phyloP scores from a whole-genome alignment of 2,329 filamentous ascomycete species.

The Coniochaeta ligniaria region DNA sequence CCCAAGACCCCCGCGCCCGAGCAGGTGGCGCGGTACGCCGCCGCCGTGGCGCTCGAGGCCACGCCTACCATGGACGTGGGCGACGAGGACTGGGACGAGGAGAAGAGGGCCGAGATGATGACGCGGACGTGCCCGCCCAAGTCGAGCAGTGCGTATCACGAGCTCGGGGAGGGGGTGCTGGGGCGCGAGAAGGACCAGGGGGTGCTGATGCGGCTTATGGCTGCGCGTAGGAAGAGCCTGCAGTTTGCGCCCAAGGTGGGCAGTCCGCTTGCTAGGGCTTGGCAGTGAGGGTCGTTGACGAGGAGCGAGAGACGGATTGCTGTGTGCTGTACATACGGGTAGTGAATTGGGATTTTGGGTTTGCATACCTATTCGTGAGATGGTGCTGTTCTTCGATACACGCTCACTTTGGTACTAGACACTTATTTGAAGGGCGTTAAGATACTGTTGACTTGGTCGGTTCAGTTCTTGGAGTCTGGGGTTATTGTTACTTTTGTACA shows the following conservation, averaged over 20 bases:
- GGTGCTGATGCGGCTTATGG: constrained; percentile 58
- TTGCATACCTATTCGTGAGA: neutral
- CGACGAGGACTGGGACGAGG: constrained; percentile 21
- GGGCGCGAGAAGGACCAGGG: constrained; percentile 45
- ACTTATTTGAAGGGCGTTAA: no score
- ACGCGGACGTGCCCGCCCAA: constrained; percentile 51
- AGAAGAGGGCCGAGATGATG: constrained; percentile 25
- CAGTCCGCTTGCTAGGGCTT: constrained; percentile 60
- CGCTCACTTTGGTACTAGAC: no score
- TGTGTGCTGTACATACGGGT: neutral
- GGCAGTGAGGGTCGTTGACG: constrained; percentile 24
- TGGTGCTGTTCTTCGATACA: neutral
- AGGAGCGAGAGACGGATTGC: neutral
- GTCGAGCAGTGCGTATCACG: constrained; percentile 23
- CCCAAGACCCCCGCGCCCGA: constrained; percentile 53
- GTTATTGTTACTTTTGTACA: neutral
- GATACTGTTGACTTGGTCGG: neutral
- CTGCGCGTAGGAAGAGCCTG: constrained; percentile 68
- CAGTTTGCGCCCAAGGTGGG: constrained; percentile 70
- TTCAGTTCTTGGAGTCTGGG: neutral
- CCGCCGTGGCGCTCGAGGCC: constrained; percentile 34
- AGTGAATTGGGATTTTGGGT: neutral
- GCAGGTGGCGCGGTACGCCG: constrained; percentile 42
- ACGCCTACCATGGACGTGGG: constrained; percentile 27
- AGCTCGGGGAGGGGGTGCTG: constrained; percentile 37